Evolutionary conservation across 352 stramenopile species (phyloP), one percentile per base, ranked within the genome.

Genomic region (Globisporangium paroecandrum): DNA sequence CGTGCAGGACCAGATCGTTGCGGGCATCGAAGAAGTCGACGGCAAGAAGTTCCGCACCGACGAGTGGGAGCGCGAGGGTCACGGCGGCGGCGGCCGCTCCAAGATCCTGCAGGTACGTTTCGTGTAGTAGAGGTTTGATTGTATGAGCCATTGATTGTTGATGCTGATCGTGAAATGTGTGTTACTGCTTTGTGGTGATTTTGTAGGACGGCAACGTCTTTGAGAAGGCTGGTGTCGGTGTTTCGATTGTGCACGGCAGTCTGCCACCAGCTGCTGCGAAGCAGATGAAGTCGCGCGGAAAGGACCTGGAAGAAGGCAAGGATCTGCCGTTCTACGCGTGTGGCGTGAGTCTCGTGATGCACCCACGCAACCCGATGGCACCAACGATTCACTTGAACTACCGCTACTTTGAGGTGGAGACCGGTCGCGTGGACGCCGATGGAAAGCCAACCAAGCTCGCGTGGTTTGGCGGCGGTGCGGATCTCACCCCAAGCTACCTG

Each of bases 321-420:
- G 77, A 89, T 49, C 82, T 99, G 60, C 96, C 97, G 0, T 99
- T 99, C 82, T 99, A 98, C 80, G 97, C 95, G 10, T 98, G 94
- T 69, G 90, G 90, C 46, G 82, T 99, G 61, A 98, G 83, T 57
- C 94, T 97, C 56, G 98, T 99, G 24, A 99, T 99, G 90, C 97
- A 99, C 71, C 96, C 97, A 43, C 91, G 89, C 65, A 95, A 95
- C 77, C 87, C 87, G 6, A 94, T 94, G 87, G 96, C 91, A 62
- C 95, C 97, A n/a, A 99, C 95, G 18, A 98, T 98, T 83, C 97
- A 99, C 77, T 85, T 98, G 43, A 99, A 99, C 82, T 99, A 98
- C 79, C 90, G 98, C 25, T 99, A 98, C 83, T 99, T 99, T 81
- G 97, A 99, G 73, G 97, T 98, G 13, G 84, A 93, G 55, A 91